Evolutionary conservation across 2,329 filamentous ascomycete species (phyloP), one percentile per base, ranked within the genome.

Genomic region (Cytospora chrysosperma): DNA sequence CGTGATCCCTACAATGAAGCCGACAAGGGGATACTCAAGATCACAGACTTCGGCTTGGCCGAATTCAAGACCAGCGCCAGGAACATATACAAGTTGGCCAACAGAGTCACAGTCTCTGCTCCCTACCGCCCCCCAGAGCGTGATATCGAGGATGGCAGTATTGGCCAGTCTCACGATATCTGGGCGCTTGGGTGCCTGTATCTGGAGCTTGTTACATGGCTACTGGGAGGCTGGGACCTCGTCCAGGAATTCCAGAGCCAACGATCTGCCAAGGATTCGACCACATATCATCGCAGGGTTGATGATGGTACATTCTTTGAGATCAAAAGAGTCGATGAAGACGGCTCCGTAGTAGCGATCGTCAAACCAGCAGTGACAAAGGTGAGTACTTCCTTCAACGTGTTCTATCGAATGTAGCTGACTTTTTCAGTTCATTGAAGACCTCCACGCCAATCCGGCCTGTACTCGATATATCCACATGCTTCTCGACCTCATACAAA

Each of bases 121-220:
- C 9, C 47, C 1, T 59, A 59, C 30, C 9, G 56, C 8, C 56
- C 56, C 0, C 56, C 56, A 8, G 56, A 59, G 17, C 37, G n/a
- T 12, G 56, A 59, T 2, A n/a, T 17, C 1, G 19, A 12, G 6
- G 2, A 9, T n/a, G 28, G 43, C 4, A n/a, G 3, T 3, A 6
- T 59, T 24, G 56, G 56, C 9, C 56, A 51, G 12, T 59, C 56
- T 40, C 56, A 59, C 10, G 56, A 59, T 24, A 51, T 59, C 47
- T 59, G 56, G 56, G 56, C 56, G 3, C 13, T 59, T 3, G 56
- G 56, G 3, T 59, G 56, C n/a, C 21, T 59, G 0, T 59, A 51
- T 13, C 32, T 59, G 24, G 47, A 59, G 21, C 32, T 59, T 19
- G 5, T 52, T 21, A 15, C 17, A 4, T 59, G 30, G 47, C 3